A percentile compares a stretch with the other conserved stretches of the same genome.
These are phyloP conservation scores for Spathaspora passalidarum DNA, from an alignment of 805 yeast genomes.

Conservation along the genomic window DNA sequence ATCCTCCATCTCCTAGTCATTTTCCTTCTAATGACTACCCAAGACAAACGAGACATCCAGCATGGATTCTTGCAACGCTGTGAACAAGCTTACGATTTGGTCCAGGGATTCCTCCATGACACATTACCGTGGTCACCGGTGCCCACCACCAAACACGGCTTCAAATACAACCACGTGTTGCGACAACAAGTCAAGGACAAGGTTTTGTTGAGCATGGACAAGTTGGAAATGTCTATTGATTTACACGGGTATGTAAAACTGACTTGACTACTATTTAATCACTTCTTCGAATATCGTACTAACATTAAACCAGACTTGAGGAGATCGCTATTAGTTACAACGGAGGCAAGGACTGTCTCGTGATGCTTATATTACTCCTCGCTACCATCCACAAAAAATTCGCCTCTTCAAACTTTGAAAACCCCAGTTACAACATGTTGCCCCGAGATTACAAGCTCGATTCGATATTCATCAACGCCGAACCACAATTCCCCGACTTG, in stretches of 20 bases:
- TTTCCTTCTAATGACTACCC: background rate
- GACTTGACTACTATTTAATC: background rate
- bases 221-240: slow-evolving; percentile 26
- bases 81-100: slow-evolving; percentile 29
- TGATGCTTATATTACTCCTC: slow-evolving; percentile 72
- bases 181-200: slow-evolving; percentile 26
- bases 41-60: slow-evolving; percentile 7
- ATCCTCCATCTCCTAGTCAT: background rate
- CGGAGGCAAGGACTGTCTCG: slow-evolving; percentile 97
- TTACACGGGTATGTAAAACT: slow-evolving; percentile 27
- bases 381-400: slow-evolving; percentile 44
- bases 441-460: slow-evolving; percentile 39
- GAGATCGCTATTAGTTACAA: slow-evolving; percentile 82
- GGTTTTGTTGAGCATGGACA: slow-evolving; percentile 24
- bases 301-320: slow-evolving; percentile 23
- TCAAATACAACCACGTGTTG: slow-evolving; percentile 18
- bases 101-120: slow-evolving; percentile 28
- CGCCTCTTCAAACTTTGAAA: slow-evolving; percentile 7
- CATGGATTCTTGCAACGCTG: slow-evolving; percentile 20
- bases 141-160: slow-evolving; percentile 15
- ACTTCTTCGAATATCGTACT: too few relatives aligned
- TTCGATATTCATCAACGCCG: slow-evolving; percentile 75
- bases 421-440: slow-evolving; percentile 11
- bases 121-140: slow-evolving; percentile 24
- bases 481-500: slow-evolving; percentile 68